Percentiles rank a stretch among this genome's conserved stretches.
These are phyloP conservation scores for Trichoderma gracile DNA, from an alignment of 2,329 filamentous ascomycete genomes.

Conservation along the genomic window DNA sequence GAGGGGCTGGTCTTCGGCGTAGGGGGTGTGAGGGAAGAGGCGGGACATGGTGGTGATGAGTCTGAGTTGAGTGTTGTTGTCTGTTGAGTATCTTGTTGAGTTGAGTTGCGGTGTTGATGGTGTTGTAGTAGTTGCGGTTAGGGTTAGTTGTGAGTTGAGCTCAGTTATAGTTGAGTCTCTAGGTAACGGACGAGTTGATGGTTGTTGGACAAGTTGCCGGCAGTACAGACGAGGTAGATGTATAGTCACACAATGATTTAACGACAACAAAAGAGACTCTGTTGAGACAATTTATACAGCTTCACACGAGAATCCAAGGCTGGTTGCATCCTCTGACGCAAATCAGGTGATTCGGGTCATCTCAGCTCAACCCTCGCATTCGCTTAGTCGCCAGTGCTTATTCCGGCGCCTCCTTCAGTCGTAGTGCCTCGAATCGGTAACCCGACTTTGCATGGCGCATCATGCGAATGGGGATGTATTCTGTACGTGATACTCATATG, in stretches of 20 bases:
- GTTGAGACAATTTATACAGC: constrained; percentile 10
- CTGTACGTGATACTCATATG: background rate
- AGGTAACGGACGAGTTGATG: too few species aligned
- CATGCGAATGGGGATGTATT: background rate
- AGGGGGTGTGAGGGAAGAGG: constrained; percentile 55
- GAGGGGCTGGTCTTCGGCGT: constrained; percentile 64
- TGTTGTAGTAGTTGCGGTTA: too few species aligned
- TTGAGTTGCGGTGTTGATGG: too few species aligned
- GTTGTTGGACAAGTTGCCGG: too few species aligned
- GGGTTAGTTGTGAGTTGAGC: too few species aligned
- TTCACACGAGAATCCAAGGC: too few species aligned
- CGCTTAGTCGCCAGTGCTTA: constrained; percentile 8
- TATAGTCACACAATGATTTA: background rate
- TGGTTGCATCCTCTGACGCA: constrained; percentile 6
- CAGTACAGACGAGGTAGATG: too few species aligned
- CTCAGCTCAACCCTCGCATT: background rate
- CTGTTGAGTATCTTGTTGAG: background rate
- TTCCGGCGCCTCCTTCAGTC: background rate
- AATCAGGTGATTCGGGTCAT: constrained; percentile 17
- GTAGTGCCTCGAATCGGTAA: background rate
- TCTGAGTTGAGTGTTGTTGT: background rate
- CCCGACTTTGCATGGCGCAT: background rate
- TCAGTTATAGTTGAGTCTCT: too few species aligned
- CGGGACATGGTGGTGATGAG: constrained; percentile 50
- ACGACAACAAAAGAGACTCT: background rate